Base-by-base conservation (phyloP, 108 stramenopile genomes). In the Aurantiochytrium sp. region DNA sequence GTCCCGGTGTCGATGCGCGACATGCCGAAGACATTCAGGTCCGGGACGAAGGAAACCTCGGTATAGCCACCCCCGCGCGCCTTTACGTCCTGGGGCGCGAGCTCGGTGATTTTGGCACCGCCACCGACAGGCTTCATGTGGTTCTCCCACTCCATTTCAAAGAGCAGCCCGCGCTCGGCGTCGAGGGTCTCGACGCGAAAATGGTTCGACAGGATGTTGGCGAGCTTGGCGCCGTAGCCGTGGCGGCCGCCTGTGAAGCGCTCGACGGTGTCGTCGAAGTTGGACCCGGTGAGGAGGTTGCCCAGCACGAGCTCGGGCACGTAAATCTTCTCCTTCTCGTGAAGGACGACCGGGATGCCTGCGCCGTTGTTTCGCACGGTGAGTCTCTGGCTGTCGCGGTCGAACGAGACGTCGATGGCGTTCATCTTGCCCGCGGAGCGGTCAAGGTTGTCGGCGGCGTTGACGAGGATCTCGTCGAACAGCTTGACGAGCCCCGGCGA, bases 391-490 rank as follows among this genome's bases (percentile, higher is more conserved):
- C 22, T 55, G 86, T n/a, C 50, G 52, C 15, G 6, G 85, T 88
- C 55, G 34, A 96, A 91, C 52, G 87, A 89, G 55, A 96, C 93
- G 87, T 96, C 95, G 22, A 97, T 91, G 48, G 87, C 88, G 24
- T 90, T 94, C 86, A 94, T 95, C 0, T 91, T 89, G 37, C 91
- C 87, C 4, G 93, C 93, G 92, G 95, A 92, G 24, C 97, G 94
- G 37, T 93, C 52, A 12, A 92, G 92, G 93, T 97, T 97, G 90
- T 97, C 97, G 0, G 95, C 90, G 22, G 97, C 97, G 93, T 97
- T 97, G 55, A 97, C 97, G 4, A 97, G 92, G 68, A 97, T 96
- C 87, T 97, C 97, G 91, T 97, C 97, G 88, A 97, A 96, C 19
- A 96, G 89, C 87, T 97, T 96, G 34, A 94, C 88, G 22, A 96